A percentile compares a stretch with the other conserved stretches of the same genome.
Conservation (phyloP, 2,329 filamentous ascomycete species). For the Microthyrium microscopicum region DNA sequence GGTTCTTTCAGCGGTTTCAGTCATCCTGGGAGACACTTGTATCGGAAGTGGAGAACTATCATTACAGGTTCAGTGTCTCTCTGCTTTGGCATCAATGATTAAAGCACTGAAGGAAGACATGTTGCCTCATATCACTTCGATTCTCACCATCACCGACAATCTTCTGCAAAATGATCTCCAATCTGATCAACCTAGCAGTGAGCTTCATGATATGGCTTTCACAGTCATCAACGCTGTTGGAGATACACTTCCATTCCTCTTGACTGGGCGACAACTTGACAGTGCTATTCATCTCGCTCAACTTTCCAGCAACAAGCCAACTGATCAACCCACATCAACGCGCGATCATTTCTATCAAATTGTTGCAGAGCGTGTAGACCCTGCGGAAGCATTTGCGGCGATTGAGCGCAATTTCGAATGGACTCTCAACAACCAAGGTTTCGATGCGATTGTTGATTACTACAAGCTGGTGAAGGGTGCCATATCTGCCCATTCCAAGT, state of each 20-base stretch:
- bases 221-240: conserved; percentile 64
- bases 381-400: conserved; percentile 58
- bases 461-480: conserved; percentile 53
- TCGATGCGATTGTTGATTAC: conserved; percentile 50
- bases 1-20: conserved; percentile 57
- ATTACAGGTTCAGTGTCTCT: conserved; percentile 65
- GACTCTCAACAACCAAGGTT: conserved; percentile 43
- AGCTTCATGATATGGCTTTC: conserved; percentile 55
- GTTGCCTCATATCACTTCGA: conserved; percentile 62
- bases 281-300: conserved; percentile 57
- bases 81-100: conserved; percentile 77
- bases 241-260: conserved; percentile 76
- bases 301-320: conserved; percentile 45
- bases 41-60: conserved; percentile 57
- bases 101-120: conserved; percentile 77
- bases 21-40: conserved; percentile 59
- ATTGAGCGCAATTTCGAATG: conserved; percentile 55
- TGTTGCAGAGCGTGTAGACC: conserved; percentile 59
- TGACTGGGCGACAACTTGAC: conserved; percentile 59
- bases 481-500: conserved; percentile 64
- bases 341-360: conserved; percentile 55
- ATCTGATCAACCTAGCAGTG: conserved; percentile 17
- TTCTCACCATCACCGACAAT: conserved; percentile 53
- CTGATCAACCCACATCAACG: too few species aligned
- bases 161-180: conserved; percentile 51